A percentile compares a stretch with the other conserved stretches of the same genome.
phyloP scores from a whole-genome alignment of 2,329 filamentous ascomycete species.

The Zarea fungicola region DNA sequence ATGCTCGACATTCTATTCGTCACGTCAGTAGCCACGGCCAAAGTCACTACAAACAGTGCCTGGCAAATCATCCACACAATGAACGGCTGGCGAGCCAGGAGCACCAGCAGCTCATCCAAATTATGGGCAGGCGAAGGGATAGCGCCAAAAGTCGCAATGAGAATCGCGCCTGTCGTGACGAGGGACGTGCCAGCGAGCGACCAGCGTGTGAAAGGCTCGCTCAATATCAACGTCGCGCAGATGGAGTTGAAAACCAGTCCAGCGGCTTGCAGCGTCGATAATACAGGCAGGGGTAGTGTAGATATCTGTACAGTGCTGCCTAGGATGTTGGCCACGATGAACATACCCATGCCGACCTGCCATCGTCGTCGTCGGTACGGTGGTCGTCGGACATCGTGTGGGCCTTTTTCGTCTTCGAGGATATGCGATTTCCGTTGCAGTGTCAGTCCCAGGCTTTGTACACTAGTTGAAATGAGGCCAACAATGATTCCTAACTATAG shows the following conservation, averaged over 20 bases:
- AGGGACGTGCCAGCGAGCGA: conserved; percentile 87
- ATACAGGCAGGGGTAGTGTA: conserved; percentile 84
- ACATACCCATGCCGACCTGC: conserved; percentile 98
- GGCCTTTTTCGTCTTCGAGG: conserved; percentile 88
- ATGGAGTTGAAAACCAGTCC: conserved; percentile 98
- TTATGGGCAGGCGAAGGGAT: conserved; percentile 90
- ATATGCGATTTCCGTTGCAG: conserved; percentile 97
- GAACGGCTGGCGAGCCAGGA: conserved; percentile 71
- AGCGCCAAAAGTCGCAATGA: conserved; percentile 92
- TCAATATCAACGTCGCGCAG: conserved; percentile 87
- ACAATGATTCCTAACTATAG: conserved; percentile 83
- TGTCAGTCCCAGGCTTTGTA: conserved; percentile 91
- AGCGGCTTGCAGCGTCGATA: conserved; percentile 92
- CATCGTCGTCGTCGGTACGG: conserved; percentile 87
- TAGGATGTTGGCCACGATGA: conserved; percentile 87
- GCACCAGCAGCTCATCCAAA: conserved; percentile 70
- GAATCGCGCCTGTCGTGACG: conserved; percentile 78
- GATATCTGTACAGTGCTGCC: conserved; percentile 98
- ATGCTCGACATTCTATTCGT: conserved; percentile 46
- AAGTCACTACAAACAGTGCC: conserved; percentile 62
- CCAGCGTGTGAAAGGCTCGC: conserved; percentile 90
- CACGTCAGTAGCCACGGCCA: conserved; percentile 59
- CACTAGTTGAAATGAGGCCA: conserved; percentile 85
- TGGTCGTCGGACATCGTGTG: conserved; percentile 72
- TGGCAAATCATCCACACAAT: conserved; percentile 86